Evolutionary conservation across 2,329 filamentous ascomycete genomes (phyloP), one percentile per base, ranked within the genome.

Genomic region (Tolypocladium sp.): DNA sequence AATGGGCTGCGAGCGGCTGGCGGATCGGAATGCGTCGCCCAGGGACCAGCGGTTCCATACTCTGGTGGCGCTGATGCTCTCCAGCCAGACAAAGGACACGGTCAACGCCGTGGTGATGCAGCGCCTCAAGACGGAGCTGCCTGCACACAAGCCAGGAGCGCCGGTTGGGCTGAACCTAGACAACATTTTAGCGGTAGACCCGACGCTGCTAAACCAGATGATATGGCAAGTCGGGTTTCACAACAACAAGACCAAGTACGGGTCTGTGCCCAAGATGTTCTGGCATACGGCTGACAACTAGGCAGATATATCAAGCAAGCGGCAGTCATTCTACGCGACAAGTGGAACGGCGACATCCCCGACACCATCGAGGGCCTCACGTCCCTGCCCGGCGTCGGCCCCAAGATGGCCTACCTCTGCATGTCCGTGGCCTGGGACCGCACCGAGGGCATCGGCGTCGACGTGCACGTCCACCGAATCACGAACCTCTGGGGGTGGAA

Each of bases 401-500:
- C 92, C 37, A 97, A 97, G 76, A 97, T 97, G 92, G 92, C 88
- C 15, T 92, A 94, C 71, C 82, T 97, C 27, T 93, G 89, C 70
- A 84, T 96, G 77, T 88, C 87, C 54, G 88, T 88, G 0, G 90
- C 68, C 81, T 85, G 83, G 83, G 73, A 76, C 66, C 76, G 78
- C 40, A 83, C 82, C 58, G 79, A 85, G 68, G 92, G 92, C 9
- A 96, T 97, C 63, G 92, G 92, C 33, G 92, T 97, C 55, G 92
- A 97, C 71, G 92, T 96, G 6, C 92, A 97, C 73, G 92, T 97
- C 4, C 92, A 96, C 74, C 88, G 92, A 58, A 95, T 97, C 73
- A 93, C 91, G 57, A 96, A 96, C 74, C 78, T 96, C 35, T 96
- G 92, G 92, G 89, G 90, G 4, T 97, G 92, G 92, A 85, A 95